Evolutionary conservation across 2,329 filamentous ascomycete genomes (phyloP).

Genomic region (Colletotrichum graminicola): DNA sequence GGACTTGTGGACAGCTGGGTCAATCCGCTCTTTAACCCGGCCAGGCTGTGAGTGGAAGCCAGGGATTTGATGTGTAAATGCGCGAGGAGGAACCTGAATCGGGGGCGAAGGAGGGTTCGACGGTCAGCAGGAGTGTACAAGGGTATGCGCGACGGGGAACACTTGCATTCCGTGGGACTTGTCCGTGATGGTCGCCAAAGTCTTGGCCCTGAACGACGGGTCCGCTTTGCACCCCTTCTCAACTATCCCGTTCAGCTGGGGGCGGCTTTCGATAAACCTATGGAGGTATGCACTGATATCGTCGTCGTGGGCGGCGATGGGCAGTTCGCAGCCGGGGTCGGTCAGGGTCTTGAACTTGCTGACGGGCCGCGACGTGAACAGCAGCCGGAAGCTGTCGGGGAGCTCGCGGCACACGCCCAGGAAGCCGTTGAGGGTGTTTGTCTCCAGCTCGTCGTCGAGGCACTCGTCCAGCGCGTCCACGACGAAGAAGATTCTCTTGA

Average conservation of each 20-base stretch:
- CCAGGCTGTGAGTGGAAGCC: neutral
- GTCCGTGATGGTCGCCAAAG: neutral
- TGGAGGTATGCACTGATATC: slow-evolving; percentile 18
- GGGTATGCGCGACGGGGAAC: too few relatives aligned
- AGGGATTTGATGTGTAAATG: slow-evolving; percentile 25
- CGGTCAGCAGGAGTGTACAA: neutral
- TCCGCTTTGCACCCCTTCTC: neutral
- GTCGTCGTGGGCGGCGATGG: neutral
- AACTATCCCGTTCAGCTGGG: neutral
- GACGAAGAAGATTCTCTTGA: neutral
- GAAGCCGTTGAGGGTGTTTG: slow-evolving; percentile 6
- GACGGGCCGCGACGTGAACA: slow-evolving; percentile 17
- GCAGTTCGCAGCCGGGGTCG: neutral
- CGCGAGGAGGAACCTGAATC: slow-evolving; percentile 20
- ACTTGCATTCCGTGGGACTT: slow-evolving; percentile 29
- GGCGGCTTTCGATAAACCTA: slow-evolving; percentile 6
- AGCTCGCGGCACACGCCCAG: slow-evolving; percentile 3
- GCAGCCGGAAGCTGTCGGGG: slow-evolving; percentile 4
- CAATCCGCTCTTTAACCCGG: neutral
- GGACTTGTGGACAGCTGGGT: slow-evolving; percentile 5
- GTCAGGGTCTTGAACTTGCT: neutral
- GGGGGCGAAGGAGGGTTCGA: too few relatives aligned
- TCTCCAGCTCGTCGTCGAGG: neutral
- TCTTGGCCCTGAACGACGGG: neutral
- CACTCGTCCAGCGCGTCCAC: slow-evolving; percentile 30